Evolutionary conservation across 2,329 filamentous ascomycete genomes (phyloP).

Genomic region (Sporothrix phasma): DNA sequence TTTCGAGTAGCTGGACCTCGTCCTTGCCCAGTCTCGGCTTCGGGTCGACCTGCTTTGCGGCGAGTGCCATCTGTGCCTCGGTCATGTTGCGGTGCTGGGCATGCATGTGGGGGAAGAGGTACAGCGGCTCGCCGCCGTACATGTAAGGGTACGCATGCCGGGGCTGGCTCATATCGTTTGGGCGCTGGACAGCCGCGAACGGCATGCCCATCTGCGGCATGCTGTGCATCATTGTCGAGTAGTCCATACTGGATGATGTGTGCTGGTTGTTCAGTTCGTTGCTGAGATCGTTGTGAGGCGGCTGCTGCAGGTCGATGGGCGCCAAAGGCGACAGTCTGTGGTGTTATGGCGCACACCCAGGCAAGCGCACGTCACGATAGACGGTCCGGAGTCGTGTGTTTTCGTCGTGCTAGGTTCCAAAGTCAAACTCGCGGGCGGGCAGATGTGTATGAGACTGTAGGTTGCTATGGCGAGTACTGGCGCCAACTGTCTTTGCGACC

Average conservation of each 20-base stretch:
- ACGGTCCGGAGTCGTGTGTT: background rate
- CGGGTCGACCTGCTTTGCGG: constrained; percentile 31
- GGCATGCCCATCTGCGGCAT: constrained; percentile 11
- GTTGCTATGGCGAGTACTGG: background rate
- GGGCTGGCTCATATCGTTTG: background rate
- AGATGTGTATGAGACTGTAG: background rate
- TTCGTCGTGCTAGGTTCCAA: background rate
- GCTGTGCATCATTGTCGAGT: constrained; percentile 14
- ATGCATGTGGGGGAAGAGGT: constrained; percentile 11
- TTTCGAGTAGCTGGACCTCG: constrained; percentile 49
- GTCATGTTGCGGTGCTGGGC: constrained; percentile 21
- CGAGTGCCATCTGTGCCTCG: constrained; percentile 13
- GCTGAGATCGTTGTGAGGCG: background rate
- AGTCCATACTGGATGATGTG: constrained; percentile 12
- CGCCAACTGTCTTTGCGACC: background rate
- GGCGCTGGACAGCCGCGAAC: background rate
- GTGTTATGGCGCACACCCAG: constrained; percentile 5
- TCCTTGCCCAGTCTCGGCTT: constrained; percentile 48
- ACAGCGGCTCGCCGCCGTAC: constrained; percentile 13
- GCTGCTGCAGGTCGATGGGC: background rate
- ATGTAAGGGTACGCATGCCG: constrained; percentile 11
- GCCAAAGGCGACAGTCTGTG: background rate
- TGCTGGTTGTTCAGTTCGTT: background rate
- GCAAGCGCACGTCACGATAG: background rate
- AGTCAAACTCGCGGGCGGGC: too few relatives aligned